Evolutionary conservation across 2,329 filamentous ascomycete genomes (phyloP), one percentile per base, ranked within the genome.

Genomic region (Leptoxyphium fumago): DNA sequence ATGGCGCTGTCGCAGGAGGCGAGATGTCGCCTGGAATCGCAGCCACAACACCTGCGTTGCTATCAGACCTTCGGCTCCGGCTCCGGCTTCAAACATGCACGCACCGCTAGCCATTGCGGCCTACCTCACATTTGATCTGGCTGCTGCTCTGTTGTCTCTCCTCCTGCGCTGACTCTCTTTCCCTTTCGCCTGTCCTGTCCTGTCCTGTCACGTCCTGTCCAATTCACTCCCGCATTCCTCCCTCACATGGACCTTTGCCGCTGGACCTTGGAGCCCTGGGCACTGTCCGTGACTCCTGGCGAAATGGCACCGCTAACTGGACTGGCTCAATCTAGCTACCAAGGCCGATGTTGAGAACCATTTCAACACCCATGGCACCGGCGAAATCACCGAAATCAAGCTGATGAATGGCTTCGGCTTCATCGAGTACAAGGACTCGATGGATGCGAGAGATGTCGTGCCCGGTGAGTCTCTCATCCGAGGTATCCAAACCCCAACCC

Each of bases 321-420:
- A 58, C 59, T 53, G 46, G 60, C 62, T 58, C 63, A 60, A 49
- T 64, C 64, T 70, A 93, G 88, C 85, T 71, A 95, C 88, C 68
- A 96, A 96, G 73, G 80, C 84, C 67, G 89, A 98, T 65, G 83
- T 98, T 64, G 88, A 96, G 70, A 78, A 80, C 59, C 89, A 96
- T 68, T 98, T 98, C 70, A 82, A 82, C 64, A 86, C 80, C 61
- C 87, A 95, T 79, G 91, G 89, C 63, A 89, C 87, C 56, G 91
- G 91, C 65, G 87, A 94, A 65, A 96, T 98, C 64, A 91, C 84
- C 55, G 91, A 98, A 72, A 89, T 98, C 71, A 98, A 98, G 74
- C 79, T 98, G 52, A 98, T 98, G 91, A 96, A 94, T 64, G 91
- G 91, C 61, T 98, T 98, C 63, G 91, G 91, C 64, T 98, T 98